Conservation (phyloP, 164 flowering plant genomes). For the Macadamia integrifolia region DNA sequence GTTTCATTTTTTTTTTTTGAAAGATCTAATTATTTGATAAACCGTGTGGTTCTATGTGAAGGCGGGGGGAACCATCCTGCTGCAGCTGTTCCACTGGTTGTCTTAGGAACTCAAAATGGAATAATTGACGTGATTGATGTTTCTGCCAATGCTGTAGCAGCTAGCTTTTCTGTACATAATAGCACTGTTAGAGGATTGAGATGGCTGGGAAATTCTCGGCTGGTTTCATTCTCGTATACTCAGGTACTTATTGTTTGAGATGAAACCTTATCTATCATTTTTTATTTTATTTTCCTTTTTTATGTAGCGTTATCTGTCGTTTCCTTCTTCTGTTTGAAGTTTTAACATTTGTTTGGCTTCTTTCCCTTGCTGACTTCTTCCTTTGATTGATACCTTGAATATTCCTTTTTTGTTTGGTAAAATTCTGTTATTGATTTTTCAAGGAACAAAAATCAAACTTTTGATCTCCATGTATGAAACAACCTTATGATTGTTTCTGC, state of each 20-base stretch:
- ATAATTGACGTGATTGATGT: conserved; percentile 87
- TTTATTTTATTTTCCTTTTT: neutral
- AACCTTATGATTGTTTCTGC: neutral
- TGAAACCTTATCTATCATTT: neutral
- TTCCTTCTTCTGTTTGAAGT: too few species aligned
- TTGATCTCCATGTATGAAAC: too few species aligned
- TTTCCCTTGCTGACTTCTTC: too few species aligned
- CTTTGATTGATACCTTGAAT: too few species aligned
- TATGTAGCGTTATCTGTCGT: neutral
- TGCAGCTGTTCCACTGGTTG: conserved; percentile 90
- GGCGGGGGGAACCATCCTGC: conserved; percentile 98
- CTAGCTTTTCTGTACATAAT: conserved; percentile 78
- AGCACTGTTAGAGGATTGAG: conserved; percentile 74
- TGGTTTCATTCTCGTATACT: conserved; percentile 86
- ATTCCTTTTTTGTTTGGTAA: too few species aligned
- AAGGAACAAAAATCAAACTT: too few species aligned
- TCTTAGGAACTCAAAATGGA: conserved; percentile 93
- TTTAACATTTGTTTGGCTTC: too few species aligned
- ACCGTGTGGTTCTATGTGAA: conserved; percentile 30
- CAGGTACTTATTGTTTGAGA: conserved; percentile 47
- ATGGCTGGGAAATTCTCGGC: conserved; percentile 97
- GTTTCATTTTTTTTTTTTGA: neutral
- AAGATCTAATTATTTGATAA: conserved; percentile 11
- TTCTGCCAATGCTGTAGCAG: conserved; percentile 89
- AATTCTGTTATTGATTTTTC: too few species aligned